These are phyloP conservation scores for Maudiozyma saulgeensis DNA, from an alignment of 805 yeast genomes.

Conservation along the genomic window DNA sequence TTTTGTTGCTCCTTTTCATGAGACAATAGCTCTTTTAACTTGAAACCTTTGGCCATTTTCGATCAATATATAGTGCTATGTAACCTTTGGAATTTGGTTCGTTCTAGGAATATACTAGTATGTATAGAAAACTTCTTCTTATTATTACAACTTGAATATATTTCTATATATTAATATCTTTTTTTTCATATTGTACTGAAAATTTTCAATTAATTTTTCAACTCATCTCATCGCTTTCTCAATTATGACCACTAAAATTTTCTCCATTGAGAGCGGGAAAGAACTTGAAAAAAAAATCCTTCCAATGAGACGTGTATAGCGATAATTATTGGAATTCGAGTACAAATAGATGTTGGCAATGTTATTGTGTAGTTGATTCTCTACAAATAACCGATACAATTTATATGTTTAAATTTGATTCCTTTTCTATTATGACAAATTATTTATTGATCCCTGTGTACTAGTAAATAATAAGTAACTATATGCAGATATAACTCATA, in stretches of 20 bases:
- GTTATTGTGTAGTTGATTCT: too few relatives aligned
- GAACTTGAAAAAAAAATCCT: not conserved
- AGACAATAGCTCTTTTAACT: slow-evolving; percentile 23
- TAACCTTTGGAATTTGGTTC: not conserved
- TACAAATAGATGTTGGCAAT: not conserved
- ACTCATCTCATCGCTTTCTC: slow-evolving; percentile 17
- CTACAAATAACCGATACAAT: too few relatives aligned
- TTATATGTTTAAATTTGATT: too few relatives aligned
- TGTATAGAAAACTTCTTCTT: not conserved
- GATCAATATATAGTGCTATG: not conserved
- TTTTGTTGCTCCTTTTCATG: slow-evolving; percentile 22
- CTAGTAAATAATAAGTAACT: not conserved
- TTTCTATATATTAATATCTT: not conserved
- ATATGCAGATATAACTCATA: slow-evolving; percentile 1
- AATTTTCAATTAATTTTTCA: slow-evolving; percentile 4
- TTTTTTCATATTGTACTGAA: not conserved
- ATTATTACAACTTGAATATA: not conserved
- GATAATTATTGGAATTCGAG: not conserved
- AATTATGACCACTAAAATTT: too few relatives aligned
- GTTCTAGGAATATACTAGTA: not conserved
- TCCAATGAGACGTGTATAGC: not conserved
- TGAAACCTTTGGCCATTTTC: slow-evolving; percentile 28
- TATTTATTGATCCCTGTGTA: not conserved
- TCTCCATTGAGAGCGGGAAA: not conserved
- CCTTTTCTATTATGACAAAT: not conserved